These are phyloP conservation scores for Ceratocystis ficicola DNA, from an alignment of 2,329 filamentous ascomycete species.

Conservation along the genomic window DNA sequence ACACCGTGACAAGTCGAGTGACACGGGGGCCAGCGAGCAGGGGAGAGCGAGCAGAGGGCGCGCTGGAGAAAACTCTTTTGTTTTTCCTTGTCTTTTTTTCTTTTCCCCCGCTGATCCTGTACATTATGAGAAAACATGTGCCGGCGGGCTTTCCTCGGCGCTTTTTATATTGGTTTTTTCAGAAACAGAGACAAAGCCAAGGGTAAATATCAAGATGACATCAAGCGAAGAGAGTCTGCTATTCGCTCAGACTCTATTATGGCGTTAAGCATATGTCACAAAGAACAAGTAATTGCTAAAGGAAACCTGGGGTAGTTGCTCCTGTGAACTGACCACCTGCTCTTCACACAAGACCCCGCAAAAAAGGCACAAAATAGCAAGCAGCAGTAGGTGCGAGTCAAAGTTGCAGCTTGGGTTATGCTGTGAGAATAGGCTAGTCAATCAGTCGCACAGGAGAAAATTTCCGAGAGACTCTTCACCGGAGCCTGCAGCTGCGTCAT, in stretches of 20 bases:
- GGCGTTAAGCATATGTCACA: not conserved
- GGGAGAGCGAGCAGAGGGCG: not conserved
- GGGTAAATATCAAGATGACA: not conserved
- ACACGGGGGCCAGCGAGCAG: not conserved
- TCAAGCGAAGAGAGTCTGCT: not conserved
- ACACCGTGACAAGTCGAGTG: not conserved
- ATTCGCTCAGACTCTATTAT: not conserved
- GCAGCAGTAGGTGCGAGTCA: not conserved
- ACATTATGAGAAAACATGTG: not conserved
- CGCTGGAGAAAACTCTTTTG: not conserved
- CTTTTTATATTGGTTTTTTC: not conserved
- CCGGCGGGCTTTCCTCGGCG: slow-evolving; percentile 6
- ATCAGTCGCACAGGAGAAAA: no score
- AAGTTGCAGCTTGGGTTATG: no score
- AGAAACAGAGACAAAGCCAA: not conserved
- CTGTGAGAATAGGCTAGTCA: no score
- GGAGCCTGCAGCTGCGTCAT: not conserved
- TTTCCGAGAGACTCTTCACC: not conserved
- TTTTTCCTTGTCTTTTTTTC: not conserved
- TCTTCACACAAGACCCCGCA: not conserved
- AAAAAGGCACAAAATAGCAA: not conserved
- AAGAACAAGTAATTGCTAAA: not conserved
- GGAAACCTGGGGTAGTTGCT: not conserved
- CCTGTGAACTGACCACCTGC: not conserved
- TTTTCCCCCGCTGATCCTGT: no score